A percentile compares a stretch with the other conserved stretches of the same genome.
Conservation (phyloP, 2,329 filamentous ascomycete genomes). For the Venturia pyrina region DNA sequence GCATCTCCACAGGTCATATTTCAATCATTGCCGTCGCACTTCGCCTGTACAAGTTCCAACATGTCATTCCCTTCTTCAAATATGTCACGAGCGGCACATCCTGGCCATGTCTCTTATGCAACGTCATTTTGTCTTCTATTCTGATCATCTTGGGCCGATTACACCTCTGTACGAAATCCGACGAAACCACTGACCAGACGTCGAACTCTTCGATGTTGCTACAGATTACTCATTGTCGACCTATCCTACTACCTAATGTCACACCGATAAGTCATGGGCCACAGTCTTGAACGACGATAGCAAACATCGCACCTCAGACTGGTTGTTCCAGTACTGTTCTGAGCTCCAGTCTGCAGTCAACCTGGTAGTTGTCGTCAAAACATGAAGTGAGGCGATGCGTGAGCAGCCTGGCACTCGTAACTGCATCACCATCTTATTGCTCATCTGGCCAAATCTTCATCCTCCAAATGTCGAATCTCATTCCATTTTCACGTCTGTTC, state of each 20-base stretch:
- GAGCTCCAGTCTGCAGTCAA: background rate
- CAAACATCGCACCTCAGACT: background rate
- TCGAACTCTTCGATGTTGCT: background rate
- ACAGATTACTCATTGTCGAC: background rate
- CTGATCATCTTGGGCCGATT: background rate
- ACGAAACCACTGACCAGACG: background rate
- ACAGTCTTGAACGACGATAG: background rate
- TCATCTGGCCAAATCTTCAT: background rate
- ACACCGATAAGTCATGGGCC: background rate
- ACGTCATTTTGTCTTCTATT: background rate
- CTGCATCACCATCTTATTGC: background rate
- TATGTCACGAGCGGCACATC: background rate
- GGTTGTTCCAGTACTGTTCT: background rate
- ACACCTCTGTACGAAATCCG: background rate
- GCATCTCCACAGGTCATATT: background rate
- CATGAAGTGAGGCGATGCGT: background rate
- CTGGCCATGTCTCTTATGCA: background rate
- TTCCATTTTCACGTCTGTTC: background rate
- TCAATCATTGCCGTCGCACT: background rate
- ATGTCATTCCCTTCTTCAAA: background rate
- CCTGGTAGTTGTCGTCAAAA: background rate
- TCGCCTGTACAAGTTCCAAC: background rate
- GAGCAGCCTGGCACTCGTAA: background rate
- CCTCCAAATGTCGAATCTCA: background rate
- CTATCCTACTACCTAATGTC: slow-evolving; percentile 13